These are phyloP conservation scores for Taphrina flavorubra DNA, from an alignment of 1,139 yeast species.

Conservation along the genomic window DNA sequence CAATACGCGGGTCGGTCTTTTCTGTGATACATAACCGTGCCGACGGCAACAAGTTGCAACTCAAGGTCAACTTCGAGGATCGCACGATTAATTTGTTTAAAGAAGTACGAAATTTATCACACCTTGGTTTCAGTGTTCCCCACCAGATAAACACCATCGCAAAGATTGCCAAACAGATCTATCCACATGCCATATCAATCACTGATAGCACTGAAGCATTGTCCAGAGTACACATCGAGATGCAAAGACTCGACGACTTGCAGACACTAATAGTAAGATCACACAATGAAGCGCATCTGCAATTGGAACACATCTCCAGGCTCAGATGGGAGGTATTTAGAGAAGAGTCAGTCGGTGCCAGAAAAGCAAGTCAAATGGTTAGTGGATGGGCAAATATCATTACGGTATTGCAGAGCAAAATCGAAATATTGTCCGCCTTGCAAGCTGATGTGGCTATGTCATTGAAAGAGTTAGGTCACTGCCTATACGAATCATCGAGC, in stretches of 20 bases:
- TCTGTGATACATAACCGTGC: slow-evolving; percentile 49
- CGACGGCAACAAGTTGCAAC: slow-evolving; percentile 45
- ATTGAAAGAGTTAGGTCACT: slow-evolving; percentile 51
- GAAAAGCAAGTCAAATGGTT: slow-evolving; percentile 54
- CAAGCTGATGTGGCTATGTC: slow-evolving; percentile 47
- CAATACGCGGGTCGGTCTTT: slow-evolving; percentile 55
- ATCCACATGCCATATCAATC: slow-evolving; percentile 65
- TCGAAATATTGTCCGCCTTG: slow-evolving; percentile 49
- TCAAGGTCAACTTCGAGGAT: slow-evolving; percentile 60
- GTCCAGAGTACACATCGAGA: slow-evolving; percentile 46
- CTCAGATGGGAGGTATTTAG: slow-evolving; percentile 60
- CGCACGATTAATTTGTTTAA: slow-evolving; percentile 57
- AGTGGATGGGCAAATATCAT: slow-evolving; percentile 55
- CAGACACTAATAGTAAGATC: slow-evolving; percentile 57
- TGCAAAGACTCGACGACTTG: slow-evolving; percentile 54
- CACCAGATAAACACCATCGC: slow-evolving; percentile 56
- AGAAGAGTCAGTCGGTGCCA: slow-evolving; percentile 24
- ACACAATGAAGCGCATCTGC: slow-evolving; percentile 52
- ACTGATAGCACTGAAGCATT: slow-evolving; percentile 59
- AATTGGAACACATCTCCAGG: slow-evolving; percentile 47
- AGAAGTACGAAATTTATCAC: slow-evolving; percentile 61
- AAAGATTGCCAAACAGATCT: slow-evolving; percentile 58
- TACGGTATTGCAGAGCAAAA: slow-evolving; percentile 52
- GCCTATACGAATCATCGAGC: slow-evolving; percentile 48
- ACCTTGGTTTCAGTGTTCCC: slow-evolving; percentile 68